These are phyloP conservation scores for Craterostigma plantagineum DNA, from an alignment of 257 asterid species.

Conservation along the genomic window DNA sequence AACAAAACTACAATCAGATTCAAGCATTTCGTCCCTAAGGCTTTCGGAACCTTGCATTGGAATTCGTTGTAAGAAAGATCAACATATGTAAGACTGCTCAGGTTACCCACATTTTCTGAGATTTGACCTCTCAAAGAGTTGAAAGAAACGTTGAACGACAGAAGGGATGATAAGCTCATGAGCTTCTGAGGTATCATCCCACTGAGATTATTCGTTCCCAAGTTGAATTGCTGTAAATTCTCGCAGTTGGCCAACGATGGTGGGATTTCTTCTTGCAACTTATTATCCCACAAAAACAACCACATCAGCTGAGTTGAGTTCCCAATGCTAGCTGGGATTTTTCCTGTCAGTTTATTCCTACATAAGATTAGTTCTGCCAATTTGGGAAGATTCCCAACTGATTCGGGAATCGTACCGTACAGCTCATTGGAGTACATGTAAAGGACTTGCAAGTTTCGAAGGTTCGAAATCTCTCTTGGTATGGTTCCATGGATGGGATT, in stretches of 20 bases:
- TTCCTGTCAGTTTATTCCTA: slow-evolving; percentile 9
- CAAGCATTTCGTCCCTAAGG: too few relatives aligned
- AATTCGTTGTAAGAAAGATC: too few relatives aligned
- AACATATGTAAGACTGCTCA: too few relatives aligned
- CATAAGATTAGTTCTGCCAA: slow-evolving; percentile 8
- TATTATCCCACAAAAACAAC: slow-evolving; percentile 10
- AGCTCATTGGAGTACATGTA: slow-evolving; percentile 9
- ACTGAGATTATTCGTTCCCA: too few relatives aligned
- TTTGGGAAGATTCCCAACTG: slow-evolving; percentile 11
- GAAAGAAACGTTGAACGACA: too few relatives aligned
- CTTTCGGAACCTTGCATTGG: too few relatives aligned
- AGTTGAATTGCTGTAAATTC: too few relatives aligned
- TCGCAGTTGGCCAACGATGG: slow-evolving; percentile 7
- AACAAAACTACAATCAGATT: too few relatives aligned
- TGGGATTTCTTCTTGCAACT: slow-evolving; percentile 18
- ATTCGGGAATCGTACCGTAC: slow-evolving; percentile 17
- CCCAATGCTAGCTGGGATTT: slow-evolving; percentile 18
- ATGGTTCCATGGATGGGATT: slow-evolving; percentile 18
- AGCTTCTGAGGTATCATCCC: too few relatives aligned
- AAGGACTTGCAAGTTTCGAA: slow-evolving; percentile 11
- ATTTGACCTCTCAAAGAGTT: too few relatives aligned
- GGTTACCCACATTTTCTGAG: too few relatives aligned
- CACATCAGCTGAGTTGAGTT: slow-evolving; percentile 10
- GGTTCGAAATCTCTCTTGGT: slow-evolving; percentile 13
- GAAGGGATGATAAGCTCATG: too few relatives aligned